Evolutionary conservation across 352 stramenopile genomes (phyloP).

Genomic region (Blastocystis sp.): DNA sequence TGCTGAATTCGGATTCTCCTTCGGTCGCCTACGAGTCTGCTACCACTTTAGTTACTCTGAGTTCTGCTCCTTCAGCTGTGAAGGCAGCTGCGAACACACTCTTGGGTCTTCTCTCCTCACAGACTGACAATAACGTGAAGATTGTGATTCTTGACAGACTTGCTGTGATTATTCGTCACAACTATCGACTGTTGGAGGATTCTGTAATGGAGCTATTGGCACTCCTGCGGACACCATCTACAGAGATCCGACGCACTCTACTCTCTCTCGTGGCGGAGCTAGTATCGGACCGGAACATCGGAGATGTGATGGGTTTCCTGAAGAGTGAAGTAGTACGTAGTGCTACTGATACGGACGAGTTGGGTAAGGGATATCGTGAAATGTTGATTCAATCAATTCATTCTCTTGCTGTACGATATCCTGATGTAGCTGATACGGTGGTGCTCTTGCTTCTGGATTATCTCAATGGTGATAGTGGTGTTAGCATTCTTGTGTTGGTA

Average conservation of each 20-base stretch:
- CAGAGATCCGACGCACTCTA: constrained; percentile 91
- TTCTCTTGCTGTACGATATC: constrained; percentile 89
- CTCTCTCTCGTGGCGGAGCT: constrained; percentile 94
- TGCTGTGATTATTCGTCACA: constrained; percentile 86
- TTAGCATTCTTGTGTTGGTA: constrained; percentile 96
- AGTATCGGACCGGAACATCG: constrained; percentile 89
- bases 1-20: constrained; percentile 78
- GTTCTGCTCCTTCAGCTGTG: constrained; percentile 90
- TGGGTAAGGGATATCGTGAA: constrained; percentile 93
- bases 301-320: constrained; percentile 76
- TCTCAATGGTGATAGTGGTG: constrained; percentile 84
- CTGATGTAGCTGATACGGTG: constrained; percentile 89
- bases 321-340: constrained; percentile 77
- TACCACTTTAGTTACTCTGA: constrained; percentile 95
- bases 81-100: constrained; percentile 91
- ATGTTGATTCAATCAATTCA: constrained; percentile 97
- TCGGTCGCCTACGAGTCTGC: constrained; percentile 90
- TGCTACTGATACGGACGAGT: constrained; percentile 69
- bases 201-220: constrained; percentile 98
- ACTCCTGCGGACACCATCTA: constrained; percentile 86
- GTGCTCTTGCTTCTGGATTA: constrained; percentile 99
- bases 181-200: constrained; percentile 85
- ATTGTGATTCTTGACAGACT: constrained; percentile 97
- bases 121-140: constrained; percentile 99
- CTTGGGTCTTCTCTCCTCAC: constrained; percentile 87